Conservation (phyloP, 176 grass and related monocot species). For the Microstegium vimineum region DNA sequence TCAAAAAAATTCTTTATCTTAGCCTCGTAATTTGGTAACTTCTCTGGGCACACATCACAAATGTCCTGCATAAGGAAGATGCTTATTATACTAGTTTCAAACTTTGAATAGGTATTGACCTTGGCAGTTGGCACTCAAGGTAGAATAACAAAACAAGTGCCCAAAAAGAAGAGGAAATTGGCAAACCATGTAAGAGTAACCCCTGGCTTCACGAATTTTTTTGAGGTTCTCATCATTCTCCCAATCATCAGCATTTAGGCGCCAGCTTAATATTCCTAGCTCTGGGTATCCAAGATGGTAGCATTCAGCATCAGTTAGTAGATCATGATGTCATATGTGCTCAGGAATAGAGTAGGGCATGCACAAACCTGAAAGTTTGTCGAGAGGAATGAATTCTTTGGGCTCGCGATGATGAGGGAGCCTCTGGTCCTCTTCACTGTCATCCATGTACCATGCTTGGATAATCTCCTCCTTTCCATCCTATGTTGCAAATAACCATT, state of each 20-base stretch:
- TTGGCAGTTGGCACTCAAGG: constrained; percentile 8
- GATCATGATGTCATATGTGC: neutral
- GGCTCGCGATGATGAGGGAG: constrained; percentile 83
- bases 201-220: constrained; percentile 92
- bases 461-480: constrained; percentile 90
- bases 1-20: constrained; percentile 89
- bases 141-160: neutral
- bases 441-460: constrained; percentile 94
- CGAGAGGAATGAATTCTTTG: constrained; percentile 72
- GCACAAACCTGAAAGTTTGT: constrained; percentile 62
- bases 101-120: neutral
- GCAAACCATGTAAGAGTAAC: constrained; percentile 80
- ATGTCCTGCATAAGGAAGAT: constrained; percentile 67
- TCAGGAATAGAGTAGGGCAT: neutral
- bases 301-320: neutral
- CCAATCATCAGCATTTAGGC: constrained; percentile 64
- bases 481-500: constrained; percentile 34
- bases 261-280: constrained; percentile 83
- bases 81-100: neutral
- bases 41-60: constrained; percentile 79
- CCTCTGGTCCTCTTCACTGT: constrained; percentile 75
- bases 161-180: neutral
- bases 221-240: constrained; percentile 89
- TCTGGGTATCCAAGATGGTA: constrained; percentile 33
- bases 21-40: constrained; percentile 77